Conservation (phyloP, 2,329 filamentous ascomycete genomes). For the Coleophoma crateriformis region DNA sequence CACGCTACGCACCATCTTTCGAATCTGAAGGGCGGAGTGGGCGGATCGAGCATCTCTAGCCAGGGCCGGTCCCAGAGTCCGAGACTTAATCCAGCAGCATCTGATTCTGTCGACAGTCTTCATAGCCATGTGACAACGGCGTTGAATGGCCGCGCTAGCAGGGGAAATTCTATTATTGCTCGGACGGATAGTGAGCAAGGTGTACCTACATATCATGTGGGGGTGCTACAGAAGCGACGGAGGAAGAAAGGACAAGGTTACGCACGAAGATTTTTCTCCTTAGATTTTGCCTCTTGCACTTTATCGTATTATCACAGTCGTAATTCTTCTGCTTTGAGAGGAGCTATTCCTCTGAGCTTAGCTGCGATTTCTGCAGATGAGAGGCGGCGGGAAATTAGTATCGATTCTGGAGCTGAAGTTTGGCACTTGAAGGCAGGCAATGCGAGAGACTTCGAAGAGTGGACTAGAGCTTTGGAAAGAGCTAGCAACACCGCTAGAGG, state of each 20-base stretch:
- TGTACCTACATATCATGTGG: conserved; percentile 65
- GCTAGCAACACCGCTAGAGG: conserved; percentile 64
- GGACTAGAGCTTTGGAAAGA: conserved; percentile 79
- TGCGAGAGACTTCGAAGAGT: conserved; percentile 78
- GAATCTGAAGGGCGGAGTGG: conserved; percentile 37
- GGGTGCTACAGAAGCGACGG: conserved; percentile 80
- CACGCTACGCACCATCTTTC: conserved; percentile 68
- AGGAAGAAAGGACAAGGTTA: conserved; percentile 93
- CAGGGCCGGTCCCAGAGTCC: conserved; percentile 43
- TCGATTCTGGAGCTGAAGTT: conserved; percentile 93
- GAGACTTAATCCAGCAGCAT: conserved; percentile 36
- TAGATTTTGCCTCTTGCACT: conserved; percentile 91
- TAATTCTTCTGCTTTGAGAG: conserved; percentile 85
- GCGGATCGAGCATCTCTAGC: conserved; percentile 41
- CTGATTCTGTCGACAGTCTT: conserved; percentile 56
- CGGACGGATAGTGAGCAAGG: conserved; percentile 41
- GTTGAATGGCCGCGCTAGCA: conserved; percentile 19
- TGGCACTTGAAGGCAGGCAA: conserved; percentile 89
- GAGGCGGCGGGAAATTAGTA: conserved; percentile 83
- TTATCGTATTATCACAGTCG: conserved; percentile 95
- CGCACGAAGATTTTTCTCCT: conserved; percentile 88
- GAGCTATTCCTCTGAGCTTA: conserved; percentile 85
- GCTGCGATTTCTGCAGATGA: conserved; percentile 90
- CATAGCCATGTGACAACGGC: conserved; percentile 38
- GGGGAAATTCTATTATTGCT: conserved; percentile 45